phyloP scores from a whole-genome alignment of 2,329 filamentous ascomycete genomes.

The Penicillium frequentans region DNA sequence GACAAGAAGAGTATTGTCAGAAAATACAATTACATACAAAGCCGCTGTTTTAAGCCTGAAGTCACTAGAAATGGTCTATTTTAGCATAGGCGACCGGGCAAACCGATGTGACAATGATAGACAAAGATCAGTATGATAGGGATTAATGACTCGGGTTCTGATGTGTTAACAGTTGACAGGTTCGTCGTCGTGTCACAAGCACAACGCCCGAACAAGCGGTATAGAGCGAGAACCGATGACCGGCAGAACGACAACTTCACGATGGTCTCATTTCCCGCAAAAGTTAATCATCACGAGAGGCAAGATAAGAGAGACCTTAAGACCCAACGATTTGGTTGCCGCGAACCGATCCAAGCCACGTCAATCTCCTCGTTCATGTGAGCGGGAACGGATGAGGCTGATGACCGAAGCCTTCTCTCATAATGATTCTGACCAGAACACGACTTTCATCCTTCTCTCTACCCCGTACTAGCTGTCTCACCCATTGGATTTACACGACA shows the following conservation, averaged over 20 bases:
- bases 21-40: slow-evolving; percentile 3
- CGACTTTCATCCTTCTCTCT: not conserved
- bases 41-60: not conserved
- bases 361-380: slow-evolving; percentile 21
- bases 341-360: slow-evolving; percentile 20
- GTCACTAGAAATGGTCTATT: not conserved
- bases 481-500: slow-evolving; percentile 9
- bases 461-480: slow-evolving; percentile 10
- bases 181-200: slow-evolving; percentile 20
- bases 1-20: not conserved
- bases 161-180: slow-evolving; percentile 19
- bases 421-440: slow-evolving; percentile 1
- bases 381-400: slow-evolving; percentile 16
- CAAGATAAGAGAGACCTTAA: not conserved
- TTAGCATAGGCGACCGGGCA: slow-evolving; percentile 4
- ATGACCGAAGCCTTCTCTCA: slow-evolving; percentile 8
- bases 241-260: not conserved
- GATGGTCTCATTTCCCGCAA: not conserved
- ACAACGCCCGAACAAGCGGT: slow-evolving; percentile 14
- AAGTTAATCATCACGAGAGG: not conserved
- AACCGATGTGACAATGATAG: slow-evolving; percentile 5
- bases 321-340: not conserved
- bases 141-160: slow-evolving; percentile 8
- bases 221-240: slow-evolving; percentile 1
- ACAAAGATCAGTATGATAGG: not conserved